These are phyloP conservation scores for Petunia secreta DNA, from an alignment of 257 asterid genomes.

Conservation along the genomic window DNA sequence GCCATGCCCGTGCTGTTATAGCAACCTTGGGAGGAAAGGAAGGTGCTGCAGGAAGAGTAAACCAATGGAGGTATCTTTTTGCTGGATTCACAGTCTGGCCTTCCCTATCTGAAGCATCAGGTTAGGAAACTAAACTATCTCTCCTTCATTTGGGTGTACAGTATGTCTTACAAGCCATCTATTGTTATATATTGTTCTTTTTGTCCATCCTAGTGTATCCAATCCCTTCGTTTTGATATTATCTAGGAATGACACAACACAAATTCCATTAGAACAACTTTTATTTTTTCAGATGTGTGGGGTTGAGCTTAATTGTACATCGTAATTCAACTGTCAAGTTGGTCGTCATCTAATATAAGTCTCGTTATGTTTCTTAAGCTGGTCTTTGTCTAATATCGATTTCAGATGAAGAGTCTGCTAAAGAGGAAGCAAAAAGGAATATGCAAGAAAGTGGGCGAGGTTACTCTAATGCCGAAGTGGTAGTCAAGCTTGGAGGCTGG, in stretches of 20 bases:
- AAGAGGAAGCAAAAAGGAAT: conserved; percentile 67
- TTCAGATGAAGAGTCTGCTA: conserved; percentile 81
- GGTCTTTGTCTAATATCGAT: conserved; percentile 6
- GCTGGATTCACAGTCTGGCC: conserved; percentile 91
- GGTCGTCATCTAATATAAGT: background rate
- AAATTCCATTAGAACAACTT: background rate
- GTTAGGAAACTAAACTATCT: conserved; percentile 37
- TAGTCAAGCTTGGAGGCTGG: conserved; percentile 84
- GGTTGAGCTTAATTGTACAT: background rate
- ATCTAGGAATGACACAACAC: background rate
- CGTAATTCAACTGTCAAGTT: background rate
- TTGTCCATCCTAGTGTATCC: background rate
- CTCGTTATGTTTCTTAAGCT: background rate
- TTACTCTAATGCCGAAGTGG: conserved; percentile 77
- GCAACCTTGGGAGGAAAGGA: conserved; percentile 81
- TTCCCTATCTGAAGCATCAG: conserved; percentile 79
- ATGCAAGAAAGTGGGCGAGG: conserved; percentile 55
- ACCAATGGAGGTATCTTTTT: conserved; percentile 82
- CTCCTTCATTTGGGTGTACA: background rate
- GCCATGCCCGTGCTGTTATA: conserved; percentile 88
- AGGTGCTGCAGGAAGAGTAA: conserved; percentile 69
- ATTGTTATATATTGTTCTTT: background rate
- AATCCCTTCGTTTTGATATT: background rate
- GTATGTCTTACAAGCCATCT: conserved; percentile 5
- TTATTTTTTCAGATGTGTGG: background rate